Evolutionary conservation across 768 basidiomycete species (phyloP).

Genomic region (Termitomyces sp.): DNA sequence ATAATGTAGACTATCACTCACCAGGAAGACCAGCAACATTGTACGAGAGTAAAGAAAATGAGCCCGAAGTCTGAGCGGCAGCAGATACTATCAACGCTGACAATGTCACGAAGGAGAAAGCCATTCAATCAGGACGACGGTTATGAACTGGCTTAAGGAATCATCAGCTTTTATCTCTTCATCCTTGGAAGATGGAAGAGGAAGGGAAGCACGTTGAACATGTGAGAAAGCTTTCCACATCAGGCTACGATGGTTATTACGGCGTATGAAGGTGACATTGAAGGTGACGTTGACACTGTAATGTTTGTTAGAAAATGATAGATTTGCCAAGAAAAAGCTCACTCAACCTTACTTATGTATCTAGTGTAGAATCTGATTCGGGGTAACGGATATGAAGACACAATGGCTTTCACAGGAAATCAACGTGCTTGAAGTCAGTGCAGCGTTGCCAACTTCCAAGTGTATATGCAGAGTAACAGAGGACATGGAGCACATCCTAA

Average conservation of each 20-base stretch:
- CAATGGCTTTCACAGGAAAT: not conserved
- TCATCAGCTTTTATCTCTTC: constrained; percentile 6
- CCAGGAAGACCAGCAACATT: constrained; percentile 36
- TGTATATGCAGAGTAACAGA: not conserved
- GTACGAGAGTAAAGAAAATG: constrained; percentile 26
- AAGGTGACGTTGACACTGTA: not conserved
- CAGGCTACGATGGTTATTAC: not conserved
- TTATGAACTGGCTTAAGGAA: not conserved
- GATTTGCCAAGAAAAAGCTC: not conserved
- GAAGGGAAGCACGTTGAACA: constrained; percentile 7
- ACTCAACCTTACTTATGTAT: not conserved
- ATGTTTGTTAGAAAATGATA: not conserved
- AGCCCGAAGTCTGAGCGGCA: constrained; percentile 22
- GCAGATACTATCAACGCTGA: not conserved
- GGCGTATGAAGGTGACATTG: not conserved
- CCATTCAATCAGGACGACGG: not conserved
- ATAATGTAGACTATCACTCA: constrained; percentile 6
- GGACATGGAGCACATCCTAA: not conserved
- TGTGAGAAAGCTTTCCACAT: not conserved
- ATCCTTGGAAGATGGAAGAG: not conserved
- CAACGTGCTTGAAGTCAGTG: not conserved
- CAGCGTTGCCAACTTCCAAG: too few species aligned
- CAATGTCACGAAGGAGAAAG: constrained; percentile 1
- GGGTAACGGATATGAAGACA: not conserved
- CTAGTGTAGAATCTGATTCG: too few species aligned